phyloP scores from a whole-genome alignment of 441 rosid genomes.

The Iberis amara region DNA sequence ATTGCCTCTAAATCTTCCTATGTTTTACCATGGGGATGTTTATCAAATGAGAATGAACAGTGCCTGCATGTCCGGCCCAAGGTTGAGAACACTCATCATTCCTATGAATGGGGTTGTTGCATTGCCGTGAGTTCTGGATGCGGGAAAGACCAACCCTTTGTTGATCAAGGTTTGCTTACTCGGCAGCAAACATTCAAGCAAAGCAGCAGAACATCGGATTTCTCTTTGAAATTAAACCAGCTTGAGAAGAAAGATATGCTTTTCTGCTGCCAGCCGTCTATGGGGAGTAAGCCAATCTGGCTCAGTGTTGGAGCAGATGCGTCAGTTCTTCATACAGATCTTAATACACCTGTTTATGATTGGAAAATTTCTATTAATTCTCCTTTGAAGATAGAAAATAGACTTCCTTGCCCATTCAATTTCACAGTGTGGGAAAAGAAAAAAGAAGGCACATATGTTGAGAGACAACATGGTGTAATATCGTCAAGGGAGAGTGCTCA shows the following conservation, averaged over 20 bases:
- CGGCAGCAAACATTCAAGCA: slow-evolving; percentile 63
- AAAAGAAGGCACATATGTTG: slow-evolving; percentile 68
- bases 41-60: slow-evolving; percentile 58
- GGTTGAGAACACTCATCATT: slow-evolving; percentile 43
- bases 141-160: slow-evolving; percentile 64
- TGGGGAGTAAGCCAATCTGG: slow-evolving; percentile 73
- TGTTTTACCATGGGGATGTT: slow-evolving; percentile 85
- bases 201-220: slow-evolving; percentile 48
- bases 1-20: slow-evolving; percentile 66
- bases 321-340: slow-evolving; percentile 80
- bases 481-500: slow-evolving; percentile 58
- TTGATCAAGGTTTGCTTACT: slow-evolving; percentile 60
- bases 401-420: slow-evolving; percentile 84
- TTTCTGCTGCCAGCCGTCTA: slow-evolving; percentile 50
- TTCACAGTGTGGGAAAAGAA: slow-evolving; percentile 85
- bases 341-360: slow-evolving; percentile 92
- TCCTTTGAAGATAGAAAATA: slow-evolving; percentile 93
- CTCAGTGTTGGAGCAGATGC: slow-evolving; percentile 90
- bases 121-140: slow-evolving; percentile 61
- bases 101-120: slow-evolving; percentile 72
- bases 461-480: slow-evolving; percentile 62
- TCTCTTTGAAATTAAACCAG: slow-evolving; percentile 62
- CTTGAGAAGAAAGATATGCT: slow-evolving; percentile 96
- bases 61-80: slow-evolving; percentile 73
- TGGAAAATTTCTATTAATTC: slow-evolving; percentile 86